A percentile compares a stretch with the other conserved stretches of the same genome.
Evolutionary conservation across 208 protist species (phyloP).

Genomic region (Acanthamoeba royreba): DNA sequence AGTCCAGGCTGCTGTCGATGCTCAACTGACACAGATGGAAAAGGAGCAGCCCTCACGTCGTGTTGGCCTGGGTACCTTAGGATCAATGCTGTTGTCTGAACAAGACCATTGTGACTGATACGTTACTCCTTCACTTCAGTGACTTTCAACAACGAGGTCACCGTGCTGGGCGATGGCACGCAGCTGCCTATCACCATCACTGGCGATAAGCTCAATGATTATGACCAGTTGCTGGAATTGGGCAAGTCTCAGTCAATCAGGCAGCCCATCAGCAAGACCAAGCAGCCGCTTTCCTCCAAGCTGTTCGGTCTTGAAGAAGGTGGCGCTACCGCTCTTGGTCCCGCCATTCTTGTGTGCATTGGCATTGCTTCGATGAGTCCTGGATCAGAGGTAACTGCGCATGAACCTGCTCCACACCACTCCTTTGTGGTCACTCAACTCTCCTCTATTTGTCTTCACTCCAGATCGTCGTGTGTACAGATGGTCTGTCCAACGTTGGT

Average conservation of each 20-base stretch:
- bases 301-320: constrained; percentile 33
- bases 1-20: constrained; percentile 49
- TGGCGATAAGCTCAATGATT: constrained; percentile 46
- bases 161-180: constrained; percentile 43
- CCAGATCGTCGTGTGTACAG: constrained; percentile 38
- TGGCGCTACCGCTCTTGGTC: constrained; percentile 40
- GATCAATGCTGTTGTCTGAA: background rate
- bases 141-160: background rate
- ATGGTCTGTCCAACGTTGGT: constrained; percentile 44
- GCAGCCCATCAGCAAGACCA: background rate
- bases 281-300: background rate
- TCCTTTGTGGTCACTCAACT: background rate
- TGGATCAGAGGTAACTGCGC: background rate
- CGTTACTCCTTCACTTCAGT: background rate
- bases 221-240: background rate
- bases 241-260: background rate
- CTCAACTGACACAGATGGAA: background rate
- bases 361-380: constrained; percentile 32
- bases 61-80: background rate
- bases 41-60: background rate
- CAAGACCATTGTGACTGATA: background rate
- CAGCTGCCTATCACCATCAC: constrained; percentile 29
- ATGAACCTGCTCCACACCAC: background rate
- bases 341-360: background rate
- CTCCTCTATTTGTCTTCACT: background rate